Evolutionary conservation across 495 filamentous ascomycete species (phyloP).

Genomic region (Echria macrotheca): DNA sequence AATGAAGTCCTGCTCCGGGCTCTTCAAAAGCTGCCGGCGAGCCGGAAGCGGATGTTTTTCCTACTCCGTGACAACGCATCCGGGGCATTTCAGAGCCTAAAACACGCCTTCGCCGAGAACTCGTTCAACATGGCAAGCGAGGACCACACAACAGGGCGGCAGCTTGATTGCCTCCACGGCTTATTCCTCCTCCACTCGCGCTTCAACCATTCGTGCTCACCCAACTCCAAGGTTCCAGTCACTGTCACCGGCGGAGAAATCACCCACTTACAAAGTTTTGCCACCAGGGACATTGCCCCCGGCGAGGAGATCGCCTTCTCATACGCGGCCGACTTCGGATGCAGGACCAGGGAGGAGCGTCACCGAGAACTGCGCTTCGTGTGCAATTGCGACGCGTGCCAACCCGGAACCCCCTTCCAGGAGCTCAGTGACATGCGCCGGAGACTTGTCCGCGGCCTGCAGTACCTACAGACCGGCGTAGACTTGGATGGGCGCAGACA

Average conservation of each 20-base stretch:
- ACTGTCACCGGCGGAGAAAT: conserved; percentile 1
- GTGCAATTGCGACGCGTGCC: conserved; percentile 1
- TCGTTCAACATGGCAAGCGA: conserved; percentile 4
- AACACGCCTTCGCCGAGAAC: conserved; percentile 2
- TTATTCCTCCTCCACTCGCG: conserved; percentile 2
- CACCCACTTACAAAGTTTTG: conserved; percentile 1
- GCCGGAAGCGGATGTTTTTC: neutral
- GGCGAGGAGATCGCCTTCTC: conserved; percentile 1
- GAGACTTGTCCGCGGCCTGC: conserved; percentile 1
- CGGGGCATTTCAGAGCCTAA: neutral
- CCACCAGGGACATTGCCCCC: conserved; percentile 1
- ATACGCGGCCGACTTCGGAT: conserved; percentile 3
- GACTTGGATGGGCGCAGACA: conserved; percentile 1
- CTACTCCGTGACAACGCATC: conserved; percentile 1
- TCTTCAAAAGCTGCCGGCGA: conserved; percentile 1
- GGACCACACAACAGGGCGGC: neutral
- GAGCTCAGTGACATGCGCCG: conserved; percentile 3
- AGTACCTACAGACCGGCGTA: neutral
- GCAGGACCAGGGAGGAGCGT: conserved; percentile 3
- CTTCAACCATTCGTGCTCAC: conserved; percentile 3
- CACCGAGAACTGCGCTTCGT: conserved; percentile 1
- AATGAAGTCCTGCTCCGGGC: neutral
- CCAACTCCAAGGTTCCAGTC: conserved; percentile 1
- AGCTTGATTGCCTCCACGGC: conserved; percentile 1
- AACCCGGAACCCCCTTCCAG: conserved; percentile 1